A percentile compares a stretch with the other conserved stretches of the same genome.
These are phyloP conservation scores for Suhomyces choctaworum DNA, from an alignment of 1,139 yeast genomes.

Conservation along the genomic window DNA sequence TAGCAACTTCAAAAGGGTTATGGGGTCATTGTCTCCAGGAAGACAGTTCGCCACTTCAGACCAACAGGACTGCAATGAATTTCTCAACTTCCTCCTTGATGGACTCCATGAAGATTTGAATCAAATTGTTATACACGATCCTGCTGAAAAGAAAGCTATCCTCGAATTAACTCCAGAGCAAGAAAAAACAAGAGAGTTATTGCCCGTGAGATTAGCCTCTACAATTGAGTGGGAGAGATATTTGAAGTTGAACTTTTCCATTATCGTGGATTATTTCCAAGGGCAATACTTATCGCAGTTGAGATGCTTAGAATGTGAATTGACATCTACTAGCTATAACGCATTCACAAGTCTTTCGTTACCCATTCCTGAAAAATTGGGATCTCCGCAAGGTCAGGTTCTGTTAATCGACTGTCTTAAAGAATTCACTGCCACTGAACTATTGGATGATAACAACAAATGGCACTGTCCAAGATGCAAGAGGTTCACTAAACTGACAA, in stretches of 20 bases:
- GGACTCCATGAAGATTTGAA: conserved; percentile 88
- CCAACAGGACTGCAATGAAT: conserved; percentile 95
- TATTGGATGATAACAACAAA: conserved; percentile 76
- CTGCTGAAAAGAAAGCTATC: conserved; percentile 41
- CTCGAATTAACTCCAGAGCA: conserved; percentile 67
- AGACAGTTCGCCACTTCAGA: conserved; percentile 65
- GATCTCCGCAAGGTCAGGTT: conserved; percentile 23
- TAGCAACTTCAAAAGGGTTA: conserved; percentile 55
- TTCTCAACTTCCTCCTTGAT: conserved; percentile 79
- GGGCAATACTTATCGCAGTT: conserved; percentile 87
- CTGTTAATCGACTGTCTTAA: conserved; percentile 65
- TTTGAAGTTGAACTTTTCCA: conserved; percentile 78
- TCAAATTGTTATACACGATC: conserved; percentile 44
- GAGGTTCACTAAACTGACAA: conserved; percentile 62
- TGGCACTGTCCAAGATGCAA: conserved; percentile 91
- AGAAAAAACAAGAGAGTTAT: conserved; percentile 68
- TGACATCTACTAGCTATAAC: conserved; percentile 85
- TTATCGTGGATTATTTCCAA: conserved; percentile 82
- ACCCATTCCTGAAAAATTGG: conserved; percentile 59
- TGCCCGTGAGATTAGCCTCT: conserved; percentile 83
- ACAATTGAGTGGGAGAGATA: conserved; percentile 95
- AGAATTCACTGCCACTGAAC: conserved; percentile 66
- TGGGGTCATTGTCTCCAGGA: conserved; percentile 69
- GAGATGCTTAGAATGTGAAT: conserved; percentile 70
- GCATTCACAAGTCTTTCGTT: conserved; percentile 75